A percentile compares a stretch with the other conserved stretches of the same genome.
phyloP scores from a whole-genome alignment of 108 stramenopile genomes.

The Skeletonema menzelii region DNA sequence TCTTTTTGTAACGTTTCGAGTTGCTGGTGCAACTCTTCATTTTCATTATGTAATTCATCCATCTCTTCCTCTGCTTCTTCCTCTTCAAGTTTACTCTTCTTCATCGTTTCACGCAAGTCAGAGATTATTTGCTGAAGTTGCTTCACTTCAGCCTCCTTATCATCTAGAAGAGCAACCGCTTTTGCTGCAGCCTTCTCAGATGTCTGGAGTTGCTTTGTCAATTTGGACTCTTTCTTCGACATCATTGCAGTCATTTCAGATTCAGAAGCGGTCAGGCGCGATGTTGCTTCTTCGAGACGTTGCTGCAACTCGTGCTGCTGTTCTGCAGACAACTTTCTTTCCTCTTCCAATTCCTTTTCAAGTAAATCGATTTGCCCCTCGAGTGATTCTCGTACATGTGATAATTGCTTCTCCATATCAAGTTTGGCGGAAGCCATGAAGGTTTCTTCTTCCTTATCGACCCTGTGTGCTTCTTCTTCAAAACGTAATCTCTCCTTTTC shows the following conservation, averaged over 20 bases:
- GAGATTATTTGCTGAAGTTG: slow-evolving; percentile 44
- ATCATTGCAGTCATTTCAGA: slow-evolving; percentile 35
- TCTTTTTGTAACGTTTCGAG: slow-evolving; percentile 61
- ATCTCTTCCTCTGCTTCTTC: slow-evolving; percentile 47
- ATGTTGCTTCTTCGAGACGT: slow-evolving; percentile 38
- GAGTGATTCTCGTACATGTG: slow-evolving; percentile 33
- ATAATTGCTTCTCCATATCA: slow-evolving; percentile 42
- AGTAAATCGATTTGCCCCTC: slow-evolving; percentile 36
- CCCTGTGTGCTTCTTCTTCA: slow-evolving; percentile 28
- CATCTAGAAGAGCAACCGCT: slow-evolving; percentile 40
- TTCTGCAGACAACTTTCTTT: slow-evolving; percentile 30
- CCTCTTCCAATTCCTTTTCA: slow-evolving; percentile 44
- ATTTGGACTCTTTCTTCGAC: slow-evolving; percentile 43
- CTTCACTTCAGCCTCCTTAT: slow-evolving; percentile 44
- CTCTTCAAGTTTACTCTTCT: slow-evolving; percentile 46
- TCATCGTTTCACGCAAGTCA: slow-evolving; percentile 50
- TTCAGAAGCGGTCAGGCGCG: slow-evolving; percentile 28
- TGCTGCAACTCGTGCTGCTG: slow-evolving; percentile 42
- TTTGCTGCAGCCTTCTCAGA: slow-evolving; percentile 47
- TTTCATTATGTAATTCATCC: slow-evolving; percentile 69
- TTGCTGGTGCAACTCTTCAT: slow-evolving; percentile 66
- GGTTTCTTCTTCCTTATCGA: slow-evolving; percentile 35
- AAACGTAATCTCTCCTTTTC: slow-evolving; percentile 27
- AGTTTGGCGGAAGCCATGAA: slow-evolving; percentile 28
- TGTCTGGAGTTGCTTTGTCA: slow-evolving; percentile 34